A percentile compares a stretch with the other conserved stretches of the same genome.
phyloP scores from a whole-genome alignment of 441 rosid species.

The Hypseocharis bilobata region DNA sequence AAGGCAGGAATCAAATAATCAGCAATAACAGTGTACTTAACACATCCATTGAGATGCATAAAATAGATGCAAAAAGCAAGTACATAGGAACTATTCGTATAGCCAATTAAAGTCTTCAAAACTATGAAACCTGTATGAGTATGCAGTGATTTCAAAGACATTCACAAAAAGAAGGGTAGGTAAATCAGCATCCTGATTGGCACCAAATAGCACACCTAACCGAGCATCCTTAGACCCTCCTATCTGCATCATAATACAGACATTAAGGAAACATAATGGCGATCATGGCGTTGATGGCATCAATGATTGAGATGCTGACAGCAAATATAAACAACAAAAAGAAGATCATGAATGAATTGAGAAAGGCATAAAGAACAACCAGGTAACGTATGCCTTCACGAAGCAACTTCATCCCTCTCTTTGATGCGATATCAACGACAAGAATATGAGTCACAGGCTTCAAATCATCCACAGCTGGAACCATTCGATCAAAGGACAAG shows the following conservation, averaged over 20 bases:
- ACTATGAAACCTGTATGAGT: conserved; percentile 60
- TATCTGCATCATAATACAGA: conserved; percentile 41
- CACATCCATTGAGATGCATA: not conserved
- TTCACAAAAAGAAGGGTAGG: conserved; percentile 53
- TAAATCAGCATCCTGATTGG: conserved; percentile 41
- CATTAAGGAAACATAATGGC: conserved; percentile 23
- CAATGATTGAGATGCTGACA: not conserved
- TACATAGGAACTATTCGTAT: not conserved
- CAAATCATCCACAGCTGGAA: conserved; percentile 67
- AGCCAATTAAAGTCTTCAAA: conserved; percentile 11
- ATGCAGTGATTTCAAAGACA: conserved; percentile 55
- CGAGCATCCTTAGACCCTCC: conserved; percentile 75
- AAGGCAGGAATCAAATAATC: conserved; percentile 19
- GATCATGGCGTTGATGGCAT: conserved; percentile 4
- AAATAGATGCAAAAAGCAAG: not conserved
- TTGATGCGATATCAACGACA: conserved; percentile 58
- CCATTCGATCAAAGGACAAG: conserved; percentile 21
- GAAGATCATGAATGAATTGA: no score
- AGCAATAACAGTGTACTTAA: not conserved
- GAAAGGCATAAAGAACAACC: conserved; percentile 40
- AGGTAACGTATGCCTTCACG: conserved; percentile 80
- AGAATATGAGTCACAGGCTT: conserved; percentile 96
- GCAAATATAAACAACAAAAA: conserved; percentile 12
- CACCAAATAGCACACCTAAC: conserved; percentile 67
- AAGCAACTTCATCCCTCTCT: conserved; percentile 72